Evolutionary conservation across 108 stramenopile genomes (phyloP).

Genomic region (Stephanodiscus minutulus): DNA sequence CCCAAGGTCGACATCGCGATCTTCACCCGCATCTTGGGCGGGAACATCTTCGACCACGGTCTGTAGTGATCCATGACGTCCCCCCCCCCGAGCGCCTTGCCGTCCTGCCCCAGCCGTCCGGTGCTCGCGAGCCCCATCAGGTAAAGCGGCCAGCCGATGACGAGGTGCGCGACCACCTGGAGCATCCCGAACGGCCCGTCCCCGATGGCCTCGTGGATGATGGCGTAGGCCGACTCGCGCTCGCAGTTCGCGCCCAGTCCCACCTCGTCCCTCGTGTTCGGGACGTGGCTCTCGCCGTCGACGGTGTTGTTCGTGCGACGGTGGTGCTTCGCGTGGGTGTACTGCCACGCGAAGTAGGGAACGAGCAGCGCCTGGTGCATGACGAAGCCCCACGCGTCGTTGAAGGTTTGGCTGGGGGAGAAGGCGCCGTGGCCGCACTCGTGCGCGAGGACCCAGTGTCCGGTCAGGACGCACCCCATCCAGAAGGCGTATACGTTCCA

Average conservation of each 20-base stretch:
- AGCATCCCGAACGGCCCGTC: conserved; percentile 90
- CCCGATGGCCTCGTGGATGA: conserved; percentile 85
- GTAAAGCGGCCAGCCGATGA: conserved; percentile 90
- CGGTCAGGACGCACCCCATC: conserved; percentile 96
- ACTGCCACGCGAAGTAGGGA: conserved; percentile 99
- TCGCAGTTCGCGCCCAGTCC: conserved; percentile 70
- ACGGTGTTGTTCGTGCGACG: conserved; percentile 93
- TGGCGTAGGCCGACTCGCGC: conserved; percentile 71
- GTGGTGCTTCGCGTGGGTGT: conserved; percentile 99
- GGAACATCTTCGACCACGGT: conserved; percentile 91
- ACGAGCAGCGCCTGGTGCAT: conserved; percentile 96
- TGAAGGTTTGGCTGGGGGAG: conserved; percentile 87
- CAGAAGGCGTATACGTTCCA: conserved; percentile 97
- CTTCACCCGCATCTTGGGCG: conserved; percentile 74
- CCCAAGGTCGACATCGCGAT: conserved; percentile 80
- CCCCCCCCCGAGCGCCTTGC: conserved; percentile 62
- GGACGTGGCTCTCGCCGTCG: conserved; percentile 95
- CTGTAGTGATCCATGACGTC: conserved; percentile 85
- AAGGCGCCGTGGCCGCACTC: conserved; percentile 99
- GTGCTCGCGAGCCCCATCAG: conserved; percentile 85
- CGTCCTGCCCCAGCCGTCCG: conserved; percentile 73
- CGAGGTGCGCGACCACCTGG: conserved; percentile 87
- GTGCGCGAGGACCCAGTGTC: conserved; percentile 99
- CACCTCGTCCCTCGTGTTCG: conserved; percentile 71
- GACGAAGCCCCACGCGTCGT: conserved; percentile 94